phyloP scores from a whole-genome alignment of 2,329 filamentous ascomycete genomes.

The Monosporascus cannonballus region DNA sequence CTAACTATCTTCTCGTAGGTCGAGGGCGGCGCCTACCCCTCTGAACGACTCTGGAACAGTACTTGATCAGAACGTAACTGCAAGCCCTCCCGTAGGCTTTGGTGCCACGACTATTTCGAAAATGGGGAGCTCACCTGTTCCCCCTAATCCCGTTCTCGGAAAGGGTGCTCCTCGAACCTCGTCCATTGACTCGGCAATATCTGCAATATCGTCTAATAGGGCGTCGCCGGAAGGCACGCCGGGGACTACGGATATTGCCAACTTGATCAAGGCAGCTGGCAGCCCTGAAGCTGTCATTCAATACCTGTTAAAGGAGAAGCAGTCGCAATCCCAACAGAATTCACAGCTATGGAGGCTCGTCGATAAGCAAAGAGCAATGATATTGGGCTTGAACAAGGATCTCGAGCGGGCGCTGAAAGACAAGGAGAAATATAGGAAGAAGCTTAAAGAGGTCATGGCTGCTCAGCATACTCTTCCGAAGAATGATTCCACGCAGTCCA shows the following conservation, averaged over 20 bases:
- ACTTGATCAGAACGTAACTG: constrained; percentile 35
- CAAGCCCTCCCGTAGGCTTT: constrained; percentile 37
- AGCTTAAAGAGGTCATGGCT: constrained; percentile 68
- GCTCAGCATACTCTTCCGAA: constrained; percentile 19
- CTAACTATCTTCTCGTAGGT: constrained; percentile 16
- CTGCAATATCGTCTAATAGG: constrained; percentile 59
- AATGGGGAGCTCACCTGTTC: constrained; percentile 42
- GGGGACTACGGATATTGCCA: constrained; percentile 68
- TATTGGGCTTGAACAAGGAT: constrained; percentile 90
- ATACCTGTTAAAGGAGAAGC: constrained; percentile 85
- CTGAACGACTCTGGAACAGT: constrained; percentile 46
- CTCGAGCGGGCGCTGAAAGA: constrained; percentile 86
- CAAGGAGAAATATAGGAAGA: constrained; percentile 88
- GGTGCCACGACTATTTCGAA: constrained; percentile 30
- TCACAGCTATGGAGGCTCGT: constrained; percentile 90
- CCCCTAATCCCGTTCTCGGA: constrained; percentile 32
- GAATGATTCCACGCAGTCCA: constrained; percentile 12
- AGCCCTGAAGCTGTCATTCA: constrained; percentile 85
- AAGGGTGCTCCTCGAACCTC: constrained; percentile 60
- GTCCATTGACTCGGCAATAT: constrained; percentile 92
- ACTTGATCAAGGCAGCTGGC: constrained; percentile 76
- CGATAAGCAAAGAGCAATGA: constrained; percentile 92
- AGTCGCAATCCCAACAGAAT: constrained; percentile 83
- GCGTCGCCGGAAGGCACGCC: constrained; percentile 51
- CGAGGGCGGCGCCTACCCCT: constrained; percentile 19